These are phyloP conservation scores for Epichloe sp. DNA, from an alignment of 2,329 filamentous ascomycete genomes.

Conservation along the genomic window DNA sequence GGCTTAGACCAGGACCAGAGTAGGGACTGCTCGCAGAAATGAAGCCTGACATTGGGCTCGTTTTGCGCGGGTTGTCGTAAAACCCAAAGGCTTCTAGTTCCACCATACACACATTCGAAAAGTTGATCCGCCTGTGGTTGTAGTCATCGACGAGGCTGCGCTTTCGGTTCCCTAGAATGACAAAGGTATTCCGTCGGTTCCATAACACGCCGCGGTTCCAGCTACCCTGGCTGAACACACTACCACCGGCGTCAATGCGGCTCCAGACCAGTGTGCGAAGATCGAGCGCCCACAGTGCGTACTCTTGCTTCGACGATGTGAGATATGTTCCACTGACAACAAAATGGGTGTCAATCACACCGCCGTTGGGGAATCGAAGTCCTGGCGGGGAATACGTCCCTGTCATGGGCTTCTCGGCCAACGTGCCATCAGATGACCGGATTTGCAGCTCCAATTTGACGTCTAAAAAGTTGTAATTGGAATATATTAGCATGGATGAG, in stretches of 20 bases:
- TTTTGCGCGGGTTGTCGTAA: constrained; percentile 84
- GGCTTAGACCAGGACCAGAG: constrained; percentile 40
- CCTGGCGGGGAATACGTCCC: constrained; percentile 80
- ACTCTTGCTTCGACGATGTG: constrained; percentile 96
- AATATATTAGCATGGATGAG: constrained; percentile 87
- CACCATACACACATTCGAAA: constrained; percentile 91
- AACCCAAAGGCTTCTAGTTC: constrained; percentile 95
- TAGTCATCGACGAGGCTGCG: constrained; percentile 93
- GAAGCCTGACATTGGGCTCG: constrained; percentile 67
- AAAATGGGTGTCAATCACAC: constrained; percentile 89
- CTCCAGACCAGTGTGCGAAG: constrained; percentile 82
- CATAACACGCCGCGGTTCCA: constrained; percentile 95
- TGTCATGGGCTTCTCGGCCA: constrained; percentile 82
- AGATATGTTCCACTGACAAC: constrained; percentile 96
- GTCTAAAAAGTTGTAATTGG: constrained; percentile 97
- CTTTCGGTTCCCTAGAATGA: constrained; percentile 88
- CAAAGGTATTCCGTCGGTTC: constrained; percentile 87
- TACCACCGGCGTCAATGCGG: constrained; percentile 86
- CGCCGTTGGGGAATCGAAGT: constrained; percentile 88
- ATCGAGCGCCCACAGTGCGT: constrained; percentile 91
- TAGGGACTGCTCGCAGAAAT: constrained; percentile 67
- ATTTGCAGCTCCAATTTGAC: constrained; percentile 93
- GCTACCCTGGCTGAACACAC: constrained; percentile 89
- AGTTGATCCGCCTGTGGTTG: constrained; percentile 95
- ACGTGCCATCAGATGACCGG: constrained; percentile 65